These are phyloP conservation scores for Syzygium grande DNA, from an alignment of 345 rosid genomes.

Conservation along the genomic window DNA sequence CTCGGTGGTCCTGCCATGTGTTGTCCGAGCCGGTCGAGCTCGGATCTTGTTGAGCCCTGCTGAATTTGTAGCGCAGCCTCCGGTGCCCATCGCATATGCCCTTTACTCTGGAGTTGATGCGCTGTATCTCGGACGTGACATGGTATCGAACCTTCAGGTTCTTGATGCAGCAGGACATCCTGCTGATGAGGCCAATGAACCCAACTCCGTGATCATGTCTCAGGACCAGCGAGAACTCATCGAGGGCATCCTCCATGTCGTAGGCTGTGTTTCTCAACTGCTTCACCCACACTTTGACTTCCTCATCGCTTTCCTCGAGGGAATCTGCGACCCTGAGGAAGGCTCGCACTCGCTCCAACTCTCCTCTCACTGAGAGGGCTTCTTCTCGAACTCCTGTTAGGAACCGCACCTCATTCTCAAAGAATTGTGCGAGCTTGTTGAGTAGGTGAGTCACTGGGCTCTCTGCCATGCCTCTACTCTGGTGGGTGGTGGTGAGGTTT, in stretches of 20 bases:
- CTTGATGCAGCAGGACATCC: conserved; percentile 9
- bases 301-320: conserved; percentile 8
- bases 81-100: conserved; percentile 9
- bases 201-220: conserved; percentile 4
- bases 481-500: neutral
- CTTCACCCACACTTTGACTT: conserved; percentile 16
- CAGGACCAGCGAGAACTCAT: conserved; percentile 19
- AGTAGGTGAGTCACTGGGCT: neutral
- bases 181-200: neutral
- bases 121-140: conserved; percentile 9
- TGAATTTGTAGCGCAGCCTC: conserved; percentile 6
- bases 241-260: conserved; percentile 20
- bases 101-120: conserved; percentile 4
- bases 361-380: neutral
- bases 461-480: neutral
- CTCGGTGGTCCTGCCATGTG: conserved; percentile 11
- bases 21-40: neutral
- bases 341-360: conserved; percentile 12
- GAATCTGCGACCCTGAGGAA: conserved; percentile 17
- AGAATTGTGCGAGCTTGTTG: neutral
- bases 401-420: neutral
- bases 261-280: conserved; percentile 20
- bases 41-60: neutral
- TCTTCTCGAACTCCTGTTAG: neutral
- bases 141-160: conserved; percentile 15